A percentile compares a stretch with the other conserved stretches of the same genome.
These are phyloP conservation scores for Cordyceps cicadae DNA, from an alignment of 2,329 filamentous ascomycete species.

Conservation along the genomic window DNA sequence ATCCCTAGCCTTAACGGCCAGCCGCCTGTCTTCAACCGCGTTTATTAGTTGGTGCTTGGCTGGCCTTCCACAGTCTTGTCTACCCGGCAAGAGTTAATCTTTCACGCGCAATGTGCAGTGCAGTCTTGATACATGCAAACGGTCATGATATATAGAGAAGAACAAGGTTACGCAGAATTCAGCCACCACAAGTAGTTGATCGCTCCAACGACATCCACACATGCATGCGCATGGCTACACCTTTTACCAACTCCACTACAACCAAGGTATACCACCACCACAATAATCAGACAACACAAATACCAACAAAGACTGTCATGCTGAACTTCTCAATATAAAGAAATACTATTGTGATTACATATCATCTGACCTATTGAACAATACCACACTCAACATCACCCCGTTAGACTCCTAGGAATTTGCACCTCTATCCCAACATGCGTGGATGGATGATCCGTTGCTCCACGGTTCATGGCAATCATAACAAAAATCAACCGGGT, in stretches of 20 bases:
- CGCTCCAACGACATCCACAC: too few species aligned
- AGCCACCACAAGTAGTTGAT: too few species aligned
- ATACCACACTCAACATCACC: background rate
- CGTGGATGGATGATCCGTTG: too few species aligned
- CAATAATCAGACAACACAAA: too few species aligned
- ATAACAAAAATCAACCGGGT: slow-evolving; percentile 7
- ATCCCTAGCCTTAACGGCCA: background rate
- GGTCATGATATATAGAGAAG: too few species aligned
- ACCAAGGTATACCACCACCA: background rate
- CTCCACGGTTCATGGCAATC: background rate
- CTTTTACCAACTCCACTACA: background rate
- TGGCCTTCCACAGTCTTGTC: background rate
- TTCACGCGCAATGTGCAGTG: too few species aligned
- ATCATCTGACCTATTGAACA: background rate
- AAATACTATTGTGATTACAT: background rate
- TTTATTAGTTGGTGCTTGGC: too few species aligned
- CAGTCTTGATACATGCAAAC: too few species aligned
- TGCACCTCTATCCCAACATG: background rate
- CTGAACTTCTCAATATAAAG: background rate
- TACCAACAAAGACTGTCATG: too few species aligned
- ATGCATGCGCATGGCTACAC: too few species aligned
- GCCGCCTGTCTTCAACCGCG: background rate
- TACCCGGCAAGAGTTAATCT: background rate
- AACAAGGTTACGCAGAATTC: too few species aligned
- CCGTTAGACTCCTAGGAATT: background rate